These are phyloP conservation scores for Hypoxylon lienhwacheense DNA, from an alignment of 495 filamentous ascomycete species.

Conservation along the genomic window DNA sequence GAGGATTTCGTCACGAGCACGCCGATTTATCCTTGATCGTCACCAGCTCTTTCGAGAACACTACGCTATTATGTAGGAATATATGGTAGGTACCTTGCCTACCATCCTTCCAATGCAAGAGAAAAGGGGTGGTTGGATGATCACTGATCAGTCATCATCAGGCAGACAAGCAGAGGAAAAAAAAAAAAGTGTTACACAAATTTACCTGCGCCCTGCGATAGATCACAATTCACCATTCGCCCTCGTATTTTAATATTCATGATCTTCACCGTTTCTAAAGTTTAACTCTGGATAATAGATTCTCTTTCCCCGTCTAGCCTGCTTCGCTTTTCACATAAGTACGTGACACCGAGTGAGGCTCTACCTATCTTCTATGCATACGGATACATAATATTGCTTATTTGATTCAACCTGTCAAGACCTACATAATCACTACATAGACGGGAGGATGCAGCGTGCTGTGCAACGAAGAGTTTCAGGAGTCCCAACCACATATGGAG, in stretches of 20 bases:
- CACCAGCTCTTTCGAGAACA: conserved; percentile 18
- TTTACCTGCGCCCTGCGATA: conserved; percentile 17
- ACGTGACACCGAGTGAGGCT: conserved; percentile 6
- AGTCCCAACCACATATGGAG: conserved; percentile 23
- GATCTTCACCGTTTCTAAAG: conserved; percentile 31
- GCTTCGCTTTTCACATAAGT: conserved; percentile 6
- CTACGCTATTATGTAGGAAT: too few species aligned
- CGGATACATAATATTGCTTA: conserved; percentile 20
- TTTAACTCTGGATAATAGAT: conserved; percentile 12
- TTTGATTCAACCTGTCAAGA: conserved; percentile 16
- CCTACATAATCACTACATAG: conserved; percentile 12
- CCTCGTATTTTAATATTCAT: conserved; percentile 30
- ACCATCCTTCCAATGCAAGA: conserved; percentile 15
- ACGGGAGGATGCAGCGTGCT: conserved; percentile 23
- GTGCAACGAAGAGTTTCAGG: conserved; percentile 25
- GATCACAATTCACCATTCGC: conserved; percentile 8
- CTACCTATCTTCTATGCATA: too few species aligned
- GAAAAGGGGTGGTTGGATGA: conserved; percentile 36
- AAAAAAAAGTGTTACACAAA: conserved; percentile 30
- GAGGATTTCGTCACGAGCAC: conserved; percentile 21
- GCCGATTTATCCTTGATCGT: conserved; percentile 28
- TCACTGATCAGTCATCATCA: conserved; percentile 19
- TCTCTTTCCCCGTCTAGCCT: conserved; percentile 7
- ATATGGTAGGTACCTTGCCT: too few species aligned
- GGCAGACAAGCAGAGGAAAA: conserved; percentile 4